phyloP scores from a whole-genome alignment of 2,329 filamentous ascomycete genomes.

The Albophoma yamanashiensis region DNA sequence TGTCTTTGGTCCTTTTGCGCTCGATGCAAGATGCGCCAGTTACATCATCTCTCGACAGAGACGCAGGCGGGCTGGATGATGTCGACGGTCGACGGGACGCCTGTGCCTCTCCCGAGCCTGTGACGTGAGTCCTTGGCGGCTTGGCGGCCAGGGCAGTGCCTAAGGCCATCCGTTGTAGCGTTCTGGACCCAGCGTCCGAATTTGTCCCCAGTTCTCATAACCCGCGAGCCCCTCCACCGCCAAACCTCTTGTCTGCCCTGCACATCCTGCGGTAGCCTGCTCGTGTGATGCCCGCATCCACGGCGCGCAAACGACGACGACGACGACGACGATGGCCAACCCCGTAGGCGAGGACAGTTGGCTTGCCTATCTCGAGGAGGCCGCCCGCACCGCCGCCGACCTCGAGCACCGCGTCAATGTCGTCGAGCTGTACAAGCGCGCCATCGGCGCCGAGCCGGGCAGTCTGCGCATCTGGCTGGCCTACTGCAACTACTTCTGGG shows the following conservation, averaged over 20 bases:
- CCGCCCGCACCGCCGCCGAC: conserved; percentile 47
- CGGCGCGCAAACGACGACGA: background rate
- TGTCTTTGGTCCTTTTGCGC: background rate
- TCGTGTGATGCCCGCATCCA: conserved; percentile 2
- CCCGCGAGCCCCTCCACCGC: background rate
- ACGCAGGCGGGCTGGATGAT: too few relatives aligned
- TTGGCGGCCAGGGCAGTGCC: background rate
- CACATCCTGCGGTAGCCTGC: background rate
- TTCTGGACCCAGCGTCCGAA: background rate
- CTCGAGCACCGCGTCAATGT: conserved; percentile 58
- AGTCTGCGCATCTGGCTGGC: conserved; percentile 66
- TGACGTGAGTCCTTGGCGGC: background rate
- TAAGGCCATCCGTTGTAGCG: background rate
- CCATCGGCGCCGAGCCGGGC: conserved; percentile 59
- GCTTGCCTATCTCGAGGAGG: conserved; percentile 67
- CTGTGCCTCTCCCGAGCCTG: background rate
- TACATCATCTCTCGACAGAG: background rate
- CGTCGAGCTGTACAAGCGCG: conserved; percentile 62
- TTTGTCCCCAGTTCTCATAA: background rate
- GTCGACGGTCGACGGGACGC: background rate
- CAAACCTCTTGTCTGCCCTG: background rate
- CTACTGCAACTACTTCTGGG: conserved; percentile 71
- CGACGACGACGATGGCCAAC: conserved; percentile 25
- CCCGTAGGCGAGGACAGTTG: conserved; percentile 69
- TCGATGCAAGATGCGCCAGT: background rate